Conservation (phyloP, 768 basidiomycete species). For the Phaffia tasmanica region DNA sequence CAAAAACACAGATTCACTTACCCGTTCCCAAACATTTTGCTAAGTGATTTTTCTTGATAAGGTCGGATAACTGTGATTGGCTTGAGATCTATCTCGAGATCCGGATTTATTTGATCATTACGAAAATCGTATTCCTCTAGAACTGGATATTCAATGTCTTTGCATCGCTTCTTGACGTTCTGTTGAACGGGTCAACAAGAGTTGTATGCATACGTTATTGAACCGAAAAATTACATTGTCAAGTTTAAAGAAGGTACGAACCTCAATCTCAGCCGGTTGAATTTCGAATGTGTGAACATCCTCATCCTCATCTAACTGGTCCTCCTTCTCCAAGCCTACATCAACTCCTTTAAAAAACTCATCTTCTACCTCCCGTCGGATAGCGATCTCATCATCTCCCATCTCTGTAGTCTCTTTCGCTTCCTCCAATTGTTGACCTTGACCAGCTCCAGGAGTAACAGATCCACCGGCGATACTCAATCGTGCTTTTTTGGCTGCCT, state of each 20-base stretch:
- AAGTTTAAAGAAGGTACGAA: slow-evolving; percentile 35
- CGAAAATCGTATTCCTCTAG: slow-evolving; percentile 98
- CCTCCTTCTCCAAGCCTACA: slow-evolving; percentile 42
- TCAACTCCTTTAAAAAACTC: slow-evolving; percentile 26
- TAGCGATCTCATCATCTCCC: background rate
- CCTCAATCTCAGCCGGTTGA: slow-evolving; percentile 84
- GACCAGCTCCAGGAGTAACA: no score
- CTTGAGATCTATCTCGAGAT: slow-evolving; percentile 96
- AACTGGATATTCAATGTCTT: slow-evolving; percentile 94
- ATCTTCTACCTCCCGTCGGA: slow-evolving; percentile 23
- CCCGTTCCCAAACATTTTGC: slow-evolving; percentile 99
- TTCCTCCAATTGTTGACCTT: slow-evolving; percentile 1
- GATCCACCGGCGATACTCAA: slow-evolving; percentile 40
- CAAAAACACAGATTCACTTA: slow-evolving; percentile 37
- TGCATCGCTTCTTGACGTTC: slow-evolving; percentile 94
- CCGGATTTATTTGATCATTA: slow-evolving; percentile 89
- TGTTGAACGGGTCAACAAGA: slow-evolving; percentile 35
- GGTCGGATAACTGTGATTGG: slow-evolving; percentile 94
- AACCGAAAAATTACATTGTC: slow-evolving; percentile 9
- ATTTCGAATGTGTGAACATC: slow-evolving; percentile 98
- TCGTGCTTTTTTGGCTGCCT: slow-evolving; percentile 42
- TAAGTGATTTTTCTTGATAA: slow-evolving; percentile 95
- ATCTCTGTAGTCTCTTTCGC: background rate
- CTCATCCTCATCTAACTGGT: slow-evolving; percentile 91
- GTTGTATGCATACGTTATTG: background rate